phyloP scores from a whole-genome alignment of 2,329 filamentous ascomycete genomes.

The Cytospora chrysosperma region DNA sequence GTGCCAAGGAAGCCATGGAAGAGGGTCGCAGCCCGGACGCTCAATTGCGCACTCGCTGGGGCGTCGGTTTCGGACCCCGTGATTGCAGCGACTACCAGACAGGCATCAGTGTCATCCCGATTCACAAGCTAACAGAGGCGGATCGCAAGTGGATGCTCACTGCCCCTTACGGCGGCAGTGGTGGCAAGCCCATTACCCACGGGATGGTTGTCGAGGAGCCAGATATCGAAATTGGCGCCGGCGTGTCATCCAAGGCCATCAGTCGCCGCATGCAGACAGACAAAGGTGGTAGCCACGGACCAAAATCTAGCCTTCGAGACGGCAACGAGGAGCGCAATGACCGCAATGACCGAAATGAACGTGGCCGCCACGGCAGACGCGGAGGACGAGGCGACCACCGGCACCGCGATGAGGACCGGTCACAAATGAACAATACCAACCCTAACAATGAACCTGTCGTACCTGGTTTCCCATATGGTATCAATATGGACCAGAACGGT shows the following conservation, averaged over 20 bases:
- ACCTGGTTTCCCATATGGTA: slow-evolving; percentile 43
- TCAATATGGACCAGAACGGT: slow-evolving; percentile 46
- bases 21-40: slow-evolving; percentile 69
- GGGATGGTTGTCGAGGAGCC: slow-evolving; percentile 94
- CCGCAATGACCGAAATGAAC: neutral
- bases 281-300: slow-evolving; percentile 62
- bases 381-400: slow-evolving; percentile 26
- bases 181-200: slow-evolving; percentile 73
- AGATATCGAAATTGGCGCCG: slow-evolving; percentile 96
- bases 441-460: slow-evolving; percentile 33
- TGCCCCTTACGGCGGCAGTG: slow-evolving; percentile 89
- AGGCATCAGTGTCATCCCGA: slow-evolving; percentile 90
- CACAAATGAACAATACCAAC: slow-evolving; percentile 27
- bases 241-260: slow-evolving; percentile 90
- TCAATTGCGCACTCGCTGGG: slow-evolving; percentile 87
- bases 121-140: slow-evolving; percentile 88
- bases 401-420: slow-evolving; percentile 32
- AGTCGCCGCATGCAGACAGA: slow-evolving; percentile 69
- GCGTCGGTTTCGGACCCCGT: slow-evolving; percentile 92
- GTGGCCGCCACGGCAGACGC: slow-evolving; percentile 26
- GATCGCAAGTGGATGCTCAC: slow-evolving; percentile 97
- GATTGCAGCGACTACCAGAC: slow-evolving; percentile 96
- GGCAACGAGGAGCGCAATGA: slow-evolving; percentile 27
- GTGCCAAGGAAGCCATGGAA: slow-evolving; percentile 86
- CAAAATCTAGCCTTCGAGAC: slow-evolving; percentile 57